Evolutionary conservation across 805 yeast species (phyloP).

Genomic region (Lachancea thermotolerans): DNA sequence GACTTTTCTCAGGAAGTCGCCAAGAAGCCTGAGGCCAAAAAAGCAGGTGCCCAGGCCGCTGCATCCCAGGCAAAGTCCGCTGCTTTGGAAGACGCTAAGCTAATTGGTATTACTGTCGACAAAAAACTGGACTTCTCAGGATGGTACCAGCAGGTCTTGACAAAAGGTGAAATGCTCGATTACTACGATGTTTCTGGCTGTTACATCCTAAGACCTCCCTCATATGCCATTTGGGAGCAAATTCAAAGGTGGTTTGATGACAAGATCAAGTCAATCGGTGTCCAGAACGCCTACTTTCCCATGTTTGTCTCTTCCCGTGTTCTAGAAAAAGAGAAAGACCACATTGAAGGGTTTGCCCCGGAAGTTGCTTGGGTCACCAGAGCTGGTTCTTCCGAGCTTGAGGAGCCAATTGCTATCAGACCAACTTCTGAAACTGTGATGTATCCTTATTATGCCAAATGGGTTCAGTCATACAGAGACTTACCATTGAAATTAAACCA

Average conservation of each 20-base stretch:
- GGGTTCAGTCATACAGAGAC: conserved; percentile 98
- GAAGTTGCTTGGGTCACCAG: conserved; percentile 99
- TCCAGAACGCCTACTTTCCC: conserved; percentile 94
- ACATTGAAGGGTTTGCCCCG: conserved; percentile 98
- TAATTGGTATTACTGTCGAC: conserved; percentile 94
- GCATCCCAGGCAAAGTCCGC: conserved; percentile 35
- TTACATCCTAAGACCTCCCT: conserved; percentile 93
- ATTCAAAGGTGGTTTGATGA: conserved; percentile 84
- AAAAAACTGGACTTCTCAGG: conserved; percentile 87
- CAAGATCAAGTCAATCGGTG: conserved; percentile 81
- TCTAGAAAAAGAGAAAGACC: conserved; percentile 95
- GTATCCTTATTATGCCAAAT: conserved; percentile 98
- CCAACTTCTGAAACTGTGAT: conserved; percentile 99
- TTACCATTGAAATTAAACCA: conserved; percentile 93
- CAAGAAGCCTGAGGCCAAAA: conserved; percentile 31
- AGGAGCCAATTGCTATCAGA: conserved; percentile 97
- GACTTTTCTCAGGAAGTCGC: conserved; percentile 41
- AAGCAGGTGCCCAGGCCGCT: conserved; percentile 21
- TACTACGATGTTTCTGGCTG: conserved; percentile 99
- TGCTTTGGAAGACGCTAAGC: conserved; percentile 73
- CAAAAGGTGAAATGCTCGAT: conserved; percentile 97
- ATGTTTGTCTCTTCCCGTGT: conserved; percentile 94
- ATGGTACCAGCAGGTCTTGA: conserved; percentile 95
- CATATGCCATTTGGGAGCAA: conserved; percentile 89
- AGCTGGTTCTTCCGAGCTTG: conserved; percentile 91